Conservation (phyloP, 1,139 yeast species). For the Nakaseomyces nivariensis region DNA sequence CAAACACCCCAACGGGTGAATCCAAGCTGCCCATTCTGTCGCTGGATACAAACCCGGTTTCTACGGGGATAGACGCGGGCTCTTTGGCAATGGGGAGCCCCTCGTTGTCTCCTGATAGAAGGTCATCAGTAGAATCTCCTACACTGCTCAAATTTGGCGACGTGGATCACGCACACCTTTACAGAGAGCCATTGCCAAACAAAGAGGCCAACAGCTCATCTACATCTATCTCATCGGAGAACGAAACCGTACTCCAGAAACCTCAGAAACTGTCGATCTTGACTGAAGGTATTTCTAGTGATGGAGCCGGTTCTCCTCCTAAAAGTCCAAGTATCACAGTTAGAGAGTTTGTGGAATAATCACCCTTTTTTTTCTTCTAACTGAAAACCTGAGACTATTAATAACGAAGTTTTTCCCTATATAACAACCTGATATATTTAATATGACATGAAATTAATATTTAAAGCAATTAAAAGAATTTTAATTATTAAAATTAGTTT, state of each 20-base stretch:
- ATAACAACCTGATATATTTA: too few species aligned
- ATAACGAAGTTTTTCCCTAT: too few species aligned
- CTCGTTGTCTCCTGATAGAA: conserved; percentile 24
- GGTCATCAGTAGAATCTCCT: conserved; percentile 21
- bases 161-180: conserved; percentile 20
- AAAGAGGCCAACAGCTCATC: not conserved
- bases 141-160: conserved; percentile 22
- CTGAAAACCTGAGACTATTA: too few species aligned
- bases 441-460: too few species aligned
- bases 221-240: not conserved
- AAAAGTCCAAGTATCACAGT: conserved; percentile 18
- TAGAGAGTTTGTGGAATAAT: conserved; percentile 10
- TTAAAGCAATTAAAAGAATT: too few species aligned
- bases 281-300: conserved; percentile 1
- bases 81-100: conserved; percentile 19
- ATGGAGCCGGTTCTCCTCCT: conserved; percentile 4
- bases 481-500: too few species aligned
- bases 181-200: conserved; percentile 26
- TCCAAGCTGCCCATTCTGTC: conserved; percentile 19
- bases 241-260: conserved; percentile 1
- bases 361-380: not conserved
- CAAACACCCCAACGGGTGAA: not conserved
- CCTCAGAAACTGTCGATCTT: conserved; percentile 3
- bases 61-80: conserved; percentile 13
- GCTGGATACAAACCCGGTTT: conserved; percentile 19